Percentiles rank a stretch among this genome's conserved stretches.
Evolutionary conservation across 441 rosid species (phyloP).

Genomic region (Croton laevigatus): DNA sequence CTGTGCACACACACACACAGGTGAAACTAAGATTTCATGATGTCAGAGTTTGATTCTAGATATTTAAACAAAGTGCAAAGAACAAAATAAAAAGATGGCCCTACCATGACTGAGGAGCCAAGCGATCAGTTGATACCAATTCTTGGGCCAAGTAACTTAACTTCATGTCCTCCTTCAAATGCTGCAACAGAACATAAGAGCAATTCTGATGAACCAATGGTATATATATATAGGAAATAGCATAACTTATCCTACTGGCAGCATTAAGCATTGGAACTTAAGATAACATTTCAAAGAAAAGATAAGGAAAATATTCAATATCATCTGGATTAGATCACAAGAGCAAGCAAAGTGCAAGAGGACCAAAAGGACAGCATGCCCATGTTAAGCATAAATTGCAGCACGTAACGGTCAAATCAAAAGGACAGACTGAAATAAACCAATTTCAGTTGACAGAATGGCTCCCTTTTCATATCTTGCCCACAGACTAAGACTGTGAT

Average conservation of each 20-base stretch:
- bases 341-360: background rate
- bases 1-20: no score
- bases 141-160: conserved; percentile 94
- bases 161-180: conserved; percentile 98
- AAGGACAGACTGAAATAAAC: background rate
- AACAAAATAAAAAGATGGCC: background rate
- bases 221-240: conserved; percentile 7
- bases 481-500: background rate
- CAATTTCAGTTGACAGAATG: background rate
- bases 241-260: background rate
- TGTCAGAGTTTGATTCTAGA: no score
- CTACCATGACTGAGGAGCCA: conserved; percentile 98
- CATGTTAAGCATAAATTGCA: background rate
- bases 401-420: background rate
- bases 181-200: conserved; percentile 46
- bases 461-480: background rate
- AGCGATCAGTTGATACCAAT: conserved; percentile 83
- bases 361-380: background rate
- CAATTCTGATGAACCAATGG: conserved; percentile 14
- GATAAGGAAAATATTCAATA: background rate
- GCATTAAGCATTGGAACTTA: background rate
- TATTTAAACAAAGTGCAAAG: no score
- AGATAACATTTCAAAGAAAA: background rate
- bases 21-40: no score
- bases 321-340: background rate